Evolutionary conservation across 768 basidiomycete genomes (phyloP), one percentile per base, ranked within the genome.

Genomic region (Boletus vermiculosoides): DNA sequence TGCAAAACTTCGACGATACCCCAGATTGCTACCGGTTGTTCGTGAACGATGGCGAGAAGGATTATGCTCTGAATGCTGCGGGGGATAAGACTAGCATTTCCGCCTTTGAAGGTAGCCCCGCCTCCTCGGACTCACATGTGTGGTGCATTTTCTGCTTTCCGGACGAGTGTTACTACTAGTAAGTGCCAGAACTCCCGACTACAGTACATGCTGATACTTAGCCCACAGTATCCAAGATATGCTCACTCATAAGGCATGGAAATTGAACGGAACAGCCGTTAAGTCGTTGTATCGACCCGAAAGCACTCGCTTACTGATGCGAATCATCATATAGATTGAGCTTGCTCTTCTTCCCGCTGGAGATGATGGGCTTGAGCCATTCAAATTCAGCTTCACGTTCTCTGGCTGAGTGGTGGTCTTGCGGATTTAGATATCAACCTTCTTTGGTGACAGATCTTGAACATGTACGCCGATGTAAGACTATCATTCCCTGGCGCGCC

Each of bases 21-120:
- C 56, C 46, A 2, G 34, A 48, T 58, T 58, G 46, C 45, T 59
- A 59, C 12, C 56, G 56, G 28, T 25, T 59, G 25, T 58, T 58
- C 45, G 49, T 59, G 23, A 58, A 42, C 40, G 50, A 59, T 25
- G 56, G 58, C n/a, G 15, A 37, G 11, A 59, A 23, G 28, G 56
- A 58, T 44, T 58, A 57, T 18, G 50, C 45, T 22, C 28, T 58
- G 37, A 20, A 18, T 13, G 45, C 28, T 16, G 6, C 39, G 28
- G 50, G 52, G 13, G 22, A 42, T 20, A 13, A 16, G 23, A 22
- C 39, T 4, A 30, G 13, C 22, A 13, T 59, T 16, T 22, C 20
- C 20, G 7, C 50, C 5, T 44, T 10, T 7, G 56, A 59, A 25
- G 45, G 45, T 5, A 52, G 40, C 5, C 56, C 58, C 22, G 40